A percentile compares a stretch with the other conserved stretches of the same genome.
Evolutionary conservation across 1,139 yeast genomes (phyloP).

Genomic region (Taphrina pruni): DNA sequence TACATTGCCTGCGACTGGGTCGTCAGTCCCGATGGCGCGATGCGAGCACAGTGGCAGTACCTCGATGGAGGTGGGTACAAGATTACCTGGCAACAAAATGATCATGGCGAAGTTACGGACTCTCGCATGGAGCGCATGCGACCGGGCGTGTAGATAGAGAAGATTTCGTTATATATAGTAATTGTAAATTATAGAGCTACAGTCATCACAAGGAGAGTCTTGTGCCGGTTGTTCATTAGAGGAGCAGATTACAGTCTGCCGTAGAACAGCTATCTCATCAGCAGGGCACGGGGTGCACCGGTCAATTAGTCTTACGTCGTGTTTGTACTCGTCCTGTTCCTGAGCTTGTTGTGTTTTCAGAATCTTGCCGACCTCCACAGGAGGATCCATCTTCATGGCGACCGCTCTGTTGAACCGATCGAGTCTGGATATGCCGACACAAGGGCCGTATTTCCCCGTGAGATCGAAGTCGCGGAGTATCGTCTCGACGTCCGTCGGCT

Average conservation of each 20-base stretch:
- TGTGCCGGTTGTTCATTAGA: background rate
- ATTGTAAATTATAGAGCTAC: slow-evolving; percentile 2
- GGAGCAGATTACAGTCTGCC: background rate
- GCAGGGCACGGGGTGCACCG: too few species aligned
- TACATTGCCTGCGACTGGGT: slow-evolving; percentile 19
- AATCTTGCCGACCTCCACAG: slow-evolving; percentile 50
- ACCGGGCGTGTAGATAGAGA: background rate
- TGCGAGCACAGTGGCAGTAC: slow-evolving; percentile 16
- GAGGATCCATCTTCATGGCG: slow-evolving; percentile 65
- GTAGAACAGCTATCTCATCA: slow-evolving; percentile 6
- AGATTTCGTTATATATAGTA: slow-evolving; percentile 1
- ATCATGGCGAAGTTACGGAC: background rate
- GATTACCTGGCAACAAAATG: slow-evolving; percentile 12
- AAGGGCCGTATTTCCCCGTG: slow-evolving; percentile 53
- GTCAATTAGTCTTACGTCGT: slow-evolving; percentile 9
- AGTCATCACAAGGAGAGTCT: background rate
- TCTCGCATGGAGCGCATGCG: slow-evolving; percentile 12
- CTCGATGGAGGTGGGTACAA: slow-evolving; percentile 20
- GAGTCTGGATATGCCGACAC: slow-evolving; percentile 53
- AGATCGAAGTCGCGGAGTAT: slow-evolving; percentile 53
- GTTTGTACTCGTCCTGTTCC: slow-evolving; percentile 7
- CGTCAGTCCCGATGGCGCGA: slow-evolving; percentile 5
- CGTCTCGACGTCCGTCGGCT: slow-evolving; percentile 49
- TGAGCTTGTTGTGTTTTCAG: slow-evolving; percentile 46
- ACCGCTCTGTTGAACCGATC: slow-evolving; percentile 88